phyloP scores from a whole-genome alignment of 805 yeast species.

The Metschnikowia picachoensis region DNA sequence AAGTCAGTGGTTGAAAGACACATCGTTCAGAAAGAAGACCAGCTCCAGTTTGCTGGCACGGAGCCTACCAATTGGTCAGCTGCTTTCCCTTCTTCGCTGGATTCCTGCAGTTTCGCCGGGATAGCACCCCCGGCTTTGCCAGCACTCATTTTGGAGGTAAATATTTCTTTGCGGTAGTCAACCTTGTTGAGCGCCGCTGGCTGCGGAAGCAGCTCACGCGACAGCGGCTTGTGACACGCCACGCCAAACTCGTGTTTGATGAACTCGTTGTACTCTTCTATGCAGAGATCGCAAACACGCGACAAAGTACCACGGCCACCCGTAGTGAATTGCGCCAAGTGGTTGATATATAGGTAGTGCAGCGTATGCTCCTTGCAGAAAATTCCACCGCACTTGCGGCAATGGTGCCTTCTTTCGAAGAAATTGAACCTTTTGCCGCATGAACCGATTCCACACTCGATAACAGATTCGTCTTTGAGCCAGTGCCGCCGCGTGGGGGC shows the following conservation, averaged over 20 bases:
- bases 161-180: slow-evolving; percentile 11
- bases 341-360: slow-evolving; percentile 51
- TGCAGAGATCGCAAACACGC: slow-evolving; percentile 69
- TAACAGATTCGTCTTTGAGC: slow-evolving; percentile 66
- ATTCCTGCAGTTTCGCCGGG: slow-evolving; percentile 8
- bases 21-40: slow-evolving; percentile 57
- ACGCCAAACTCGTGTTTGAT: slow-evolving; percentile 41
- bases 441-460: slow-evolving; percentile 50
- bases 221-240: slow-evolving; percentile 10
- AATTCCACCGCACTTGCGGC: slow-evolving; percentile 80
- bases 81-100: slow-evolving; percentile 7
- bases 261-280: slow-evolving; percentile 54
- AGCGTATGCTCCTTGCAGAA: slow-evolving; percentile 68
- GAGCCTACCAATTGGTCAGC: slow-evolving; percentile 36
- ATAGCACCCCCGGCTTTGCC: neutral
- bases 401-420: slow-evolving; percentile 78
- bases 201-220: slow-evolving; percentile 9
- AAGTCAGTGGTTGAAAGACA: no score
- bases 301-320: slow-evolving; percentile 65
- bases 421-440: slow-evolving; percentile 71
- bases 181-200: slow-evolving; percentile 3
- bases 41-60: slow-evolving; percentile 74
- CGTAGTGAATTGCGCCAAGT: slow-evolving; percentile 59
- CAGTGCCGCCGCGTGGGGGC: slow-evolving; percentile 63
- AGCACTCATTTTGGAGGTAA: slow-evolving; percentile 4